Evolutionary conservation across 352 stramenopile species (phyloP).

Genomic region (Pelagophyceae sp.): DNA sequence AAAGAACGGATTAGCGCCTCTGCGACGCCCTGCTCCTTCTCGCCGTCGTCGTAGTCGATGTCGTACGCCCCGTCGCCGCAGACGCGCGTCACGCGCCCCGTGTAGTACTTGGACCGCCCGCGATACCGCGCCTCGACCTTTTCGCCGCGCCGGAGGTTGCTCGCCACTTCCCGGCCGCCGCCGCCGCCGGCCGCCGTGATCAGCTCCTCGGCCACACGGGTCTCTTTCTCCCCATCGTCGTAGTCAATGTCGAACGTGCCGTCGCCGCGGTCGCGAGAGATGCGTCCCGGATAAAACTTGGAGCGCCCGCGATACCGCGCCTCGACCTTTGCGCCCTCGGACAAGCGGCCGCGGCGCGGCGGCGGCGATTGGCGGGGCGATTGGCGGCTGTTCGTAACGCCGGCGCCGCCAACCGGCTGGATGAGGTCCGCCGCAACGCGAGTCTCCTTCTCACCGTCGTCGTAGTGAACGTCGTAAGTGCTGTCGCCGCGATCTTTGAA

Average conservation of each 20-base stretch:
- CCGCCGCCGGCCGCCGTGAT: conserved; percentile 35
- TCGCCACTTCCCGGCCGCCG: not conserved
- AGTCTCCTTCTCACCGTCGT: conserved; percentile 62
- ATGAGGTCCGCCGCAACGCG: conserved; percentile 41
- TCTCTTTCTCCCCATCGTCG: conserved; percentile 36
- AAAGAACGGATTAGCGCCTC: not conserved
- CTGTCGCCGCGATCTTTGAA: conserved; percentile 47
- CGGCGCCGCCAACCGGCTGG: conserved; percentile 5
- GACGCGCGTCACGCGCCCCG: conserved; percentile 29
- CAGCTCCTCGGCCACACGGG: conserved; percentile 22
- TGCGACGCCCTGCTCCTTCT: conserved; percentile 28
- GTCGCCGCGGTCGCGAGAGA: conserved; percentile 33
- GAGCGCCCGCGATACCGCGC: not conserved
- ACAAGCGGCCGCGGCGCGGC: conserved; percentile 25
- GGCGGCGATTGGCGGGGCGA: not conserved
- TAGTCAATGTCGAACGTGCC: conserved; percentile 41
- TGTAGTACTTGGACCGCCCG: conserved; percentile 48
- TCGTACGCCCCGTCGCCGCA: conserved; percentile 37
- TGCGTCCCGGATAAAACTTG: conserved; percentile 48
- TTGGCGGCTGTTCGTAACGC: no score
- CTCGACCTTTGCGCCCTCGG: conserved; percentile 31
- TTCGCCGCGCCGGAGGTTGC: conserved; percentile 43
- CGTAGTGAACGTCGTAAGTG: conserved; percentile 60
- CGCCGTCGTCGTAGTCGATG: conserved; percentile 20
- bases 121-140: conserved; percentile 58